Evolutionary conservation across 2,329 filamentous ascomycete species (phyloP).

Genomic region (Akanthomyces muscarius): DNA sequence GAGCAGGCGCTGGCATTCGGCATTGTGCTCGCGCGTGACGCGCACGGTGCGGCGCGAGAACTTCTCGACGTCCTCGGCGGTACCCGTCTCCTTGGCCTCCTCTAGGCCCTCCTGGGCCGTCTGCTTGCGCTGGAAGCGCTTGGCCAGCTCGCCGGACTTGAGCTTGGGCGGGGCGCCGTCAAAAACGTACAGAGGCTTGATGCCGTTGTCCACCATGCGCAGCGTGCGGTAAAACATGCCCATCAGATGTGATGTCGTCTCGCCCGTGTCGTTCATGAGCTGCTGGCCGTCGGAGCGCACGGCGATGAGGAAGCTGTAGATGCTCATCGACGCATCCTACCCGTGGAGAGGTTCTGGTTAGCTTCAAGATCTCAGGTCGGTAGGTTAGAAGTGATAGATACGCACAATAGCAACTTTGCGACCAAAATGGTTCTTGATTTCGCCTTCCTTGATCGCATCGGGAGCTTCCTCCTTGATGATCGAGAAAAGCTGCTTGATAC

Average conservation of each 20-base stretch:
- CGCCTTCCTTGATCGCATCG: constrained; percentile 91
- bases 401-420: constrained; percentile 95
- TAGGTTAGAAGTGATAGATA: constrained; percentile 20
- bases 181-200: constrained; percentile 97
- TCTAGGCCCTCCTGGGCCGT: constrained; percentile 87
- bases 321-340: constrained; percentile 76
- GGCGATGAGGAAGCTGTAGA: constrained; percentile 97
- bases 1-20: constrained; percentile 84
- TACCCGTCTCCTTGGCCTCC: constrained; percentile 95
- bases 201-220: constrained; percentile 96
- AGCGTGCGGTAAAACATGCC: constrained; percentile 99
- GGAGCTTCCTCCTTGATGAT: constrained; percentile 91
- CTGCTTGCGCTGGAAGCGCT: constrained; percentile 91
- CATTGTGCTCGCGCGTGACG: constrained; percentile 95
- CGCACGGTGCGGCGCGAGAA: constrained; percentile 90
- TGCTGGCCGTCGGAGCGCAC: constrained; percentile 96
- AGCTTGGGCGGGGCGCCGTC: constrained; percentile 95
- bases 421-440: constrained; percentile 98
- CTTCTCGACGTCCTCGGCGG: constrained; percentile 95
- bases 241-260: constrained; percentile 98
- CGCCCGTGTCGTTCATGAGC: constrained; percentile 88
- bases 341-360: not conserved
- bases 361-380: not conserved
- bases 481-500: constrained; percentile 70
- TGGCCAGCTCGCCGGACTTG: constrained; percentile 94